These are phyloP conservation scores for Eucalyptus marginata DNA, from an alignment of 345 rosid species.

Conservation along the genomic window DNA sequence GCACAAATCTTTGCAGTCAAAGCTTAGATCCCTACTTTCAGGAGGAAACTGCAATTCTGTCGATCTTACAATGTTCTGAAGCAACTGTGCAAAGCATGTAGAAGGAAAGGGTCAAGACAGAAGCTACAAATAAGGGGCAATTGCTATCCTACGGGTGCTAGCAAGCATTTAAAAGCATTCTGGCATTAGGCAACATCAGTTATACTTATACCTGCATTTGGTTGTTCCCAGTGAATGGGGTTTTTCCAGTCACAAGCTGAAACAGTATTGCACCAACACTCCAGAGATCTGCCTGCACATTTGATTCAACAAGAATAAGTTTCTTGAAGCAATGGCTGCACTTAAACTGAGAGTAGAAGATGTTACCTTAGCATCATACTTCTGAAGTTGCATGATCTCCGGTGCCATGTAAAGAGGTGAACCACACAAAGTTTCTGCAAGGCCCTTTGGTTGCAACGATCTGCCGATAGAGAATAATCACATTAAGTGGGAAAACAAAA, in stretches of 20 bases:
- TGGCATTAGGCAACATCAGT: not conserved
- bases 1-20: constrained; percentile 79
- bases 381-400: constrained; percentile 96
- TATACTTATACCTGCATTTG: constrained; percentile 77
- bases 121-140: not conserved
- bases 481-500: not conserved
- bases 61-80: constrained; percentile 78
- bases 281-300: constrained; percentile 99
- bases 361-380: constrained; percentile 96
- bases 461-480: constrained; percentile 22
- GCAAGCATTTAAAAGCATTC: not conserved
- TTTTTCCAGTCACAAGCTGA: constrained; percentile 90
- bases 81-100: constrained; percentile 48
- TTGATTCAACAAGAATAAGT: constrained; percentile 9
- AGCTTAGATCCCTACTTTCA: constrained; percentile 43
- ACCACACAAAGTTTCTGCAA: constrained; percentile 97
- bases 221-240: constrained; percentile 88
- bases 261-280: constrained; percentile 94
- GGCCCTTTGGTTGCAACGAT: constrained; percentile 84
- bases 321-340: constrained; percentile 7
- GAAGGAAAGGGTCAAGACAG: not conserved
- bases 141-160: not conserved
- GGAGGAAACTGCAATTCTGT: constrained; percentile 70
- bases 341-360: not conserved
- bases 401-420: constrained; percentile 99